Evolutionary conservation across 306 rosid species (phyloP), one percentile per base, ranked within the genome.

Genomic region (Arachis hypogaea): DNA sequence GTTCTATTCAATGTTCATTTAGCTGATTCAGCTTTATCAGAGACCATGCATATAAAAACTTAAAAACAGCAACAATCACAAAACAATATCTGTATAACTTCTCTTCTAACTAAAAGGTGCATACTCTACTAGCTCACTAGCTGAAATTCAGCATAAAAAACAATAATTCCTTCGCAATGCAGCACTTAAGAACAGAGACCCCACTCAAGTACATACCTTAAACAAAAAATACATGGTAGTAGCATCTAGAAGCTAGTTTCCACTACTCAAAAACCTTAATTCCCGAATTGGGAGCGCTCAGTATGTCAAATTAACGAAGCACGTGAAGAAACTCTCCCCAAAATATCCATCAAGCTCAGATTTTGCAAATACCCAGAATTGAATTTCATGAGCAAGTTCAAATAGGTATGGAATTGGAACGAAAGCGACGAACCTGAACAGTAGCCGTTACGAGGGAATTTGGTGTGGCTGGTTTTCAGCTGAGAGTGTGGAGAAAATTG

Each of bases 321-420:
- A 68, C 66, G 29, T 8, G 52, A 49, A 65, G 55, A 9, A 72
- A 45, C 11, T 58, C 50, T 55, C 68, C 68, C 43, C 9, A 61
- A 69, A 69, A 16, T 29, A 64, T 14, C 63, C 28, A 45, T 55
- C 75, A 42, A 69, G 54, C 79, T 58, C 72, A 50, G 59, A 73
- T 55, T 63, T 57, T 36, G 33, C 56, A 47, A n/a, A 33, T 33
- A 33, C 38, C 78, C 80, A 75, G 33, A 67, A 64, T 52, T 38
- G 44, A 59, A 68, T 46, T 76, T 11, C 58, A 74, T 61, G 16
- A 49, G 16, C 5, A 11, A 49, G 55, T 49, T 11, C 55, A 49
- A 58, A 61, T 74, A 83, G 85, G 85, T 61, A 11, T 7, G 40
- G 57, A 68, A 51, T 65, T 54, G 16, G 55, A 61, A 63, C 1